phyloP scores from a whole-genome alignment of 2,329 filamentous ascomycete genomes.

The Lasiodiplodia citricola region DNA sequence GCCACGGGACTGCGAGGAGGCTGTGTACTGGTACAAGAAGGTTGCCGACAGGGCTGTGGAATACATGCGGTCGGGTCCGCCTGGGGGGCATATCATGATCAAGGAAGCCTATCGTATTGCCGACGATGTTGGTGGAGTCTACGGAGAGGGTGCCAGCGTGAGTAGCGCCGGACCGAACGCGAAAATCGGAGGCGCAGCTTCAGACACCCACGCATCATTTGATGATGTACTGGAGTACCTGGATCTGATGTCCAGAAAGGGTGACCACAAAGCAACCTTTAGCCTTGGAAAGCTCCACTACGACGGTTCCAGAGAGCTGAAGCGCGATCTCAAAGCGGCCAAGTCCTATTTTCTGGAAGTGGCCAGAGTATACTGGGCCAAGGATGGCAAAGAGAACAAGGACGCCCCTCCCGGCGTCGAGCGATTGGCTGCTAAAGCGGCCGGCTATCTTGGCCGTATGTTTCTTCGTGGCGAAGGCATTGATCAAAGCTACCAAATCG shows the following conservation, averaged over 20 bases:
- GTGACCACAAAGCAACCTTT: conserved; percentile 85
- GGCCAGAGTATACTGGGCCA: conserved; percentile 79
- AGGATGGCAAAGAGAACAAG: conserved; percentile 74
- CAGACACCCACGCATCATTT: conserved; percentile 82
- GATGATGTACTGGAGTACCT: conserved; percentile 95
- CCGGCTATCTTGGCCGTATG: conserved; percentile 87
- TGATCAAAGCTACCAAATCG: conserved; percentile 76
- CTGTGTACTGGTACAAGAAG: conserved; percentile 86
- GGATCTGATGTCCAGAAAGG: conserved; percentile 87
- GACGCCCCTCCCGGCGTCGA: conserved; percentile 74
- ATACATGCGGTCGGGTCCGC: conserved; percentile 88
- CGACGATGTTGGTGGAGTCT: conserved; percentile 89
- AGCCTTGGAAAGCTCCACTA: conserved; percentile 87
- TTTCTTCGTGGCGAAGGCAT: conserved; percentile 86
- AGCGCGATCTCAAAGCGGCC: conserved; percentile 73
- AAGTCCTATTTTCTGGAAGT: conserved; percentile 82
- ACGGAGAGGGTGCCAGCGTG: conserved; percentile 92
- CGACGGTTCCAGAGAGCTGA: conserved; percentile 78
- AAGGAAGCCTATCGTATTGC: conserved; percentile 83
- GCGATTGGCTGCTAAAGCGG: conserved; percentile 80
- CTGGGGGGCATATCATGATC: conserved; percentile 80
- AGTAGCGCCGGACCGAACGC: conserved; percentile 86
- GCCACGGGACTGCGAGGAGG: conserved; percentile 81
- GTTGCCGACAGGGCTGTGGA: conserved; percentile 91
- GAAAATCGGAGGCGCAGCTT: conserved; percentile 71